phyloP scores from a whole-genome alignment of 2,329 filamentous ascomycete genomes.

The Cryphonectria parasitica region DNA sequence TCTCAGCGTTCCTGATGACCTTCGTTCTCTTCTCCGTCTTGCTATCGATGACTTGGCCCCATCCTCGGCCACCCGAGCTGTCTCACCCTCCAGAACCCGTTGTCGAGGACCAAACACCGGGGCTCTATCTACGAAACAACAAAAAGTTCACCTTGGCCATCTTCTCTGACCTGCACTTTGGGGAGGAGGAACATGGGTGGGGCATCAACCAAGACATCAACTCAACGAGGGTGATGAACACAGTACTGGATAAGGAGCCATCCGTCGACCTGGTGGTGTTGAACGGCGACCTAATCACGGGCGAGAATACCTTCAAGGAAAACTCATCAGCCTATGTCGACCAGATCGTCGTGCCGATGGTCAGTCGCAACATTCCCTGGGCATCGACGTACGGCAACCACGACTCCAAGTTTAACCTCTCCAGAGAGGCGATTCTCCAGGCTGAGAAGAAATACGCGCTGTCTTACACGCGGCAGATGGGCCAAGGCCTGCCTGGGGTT shows the following conservation, averaged over 20 bases:
- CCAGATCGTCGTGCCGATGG: conserved; percentile 60
- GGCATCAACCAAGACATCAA: conserved; percentile 57
- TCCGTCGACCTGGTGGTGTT: conserved; percentile 65
- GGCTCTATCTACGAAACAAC: conserved; percentile 4
- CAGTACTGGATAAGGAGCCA: conserved; percentile 59
- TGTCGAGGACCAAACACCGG: background rate
- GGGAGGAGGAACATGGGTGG: conserved; percentile 49
- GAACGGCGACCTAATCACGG: conserved; percentile 73
- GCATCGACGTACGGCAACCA: conserved; percentile 75
- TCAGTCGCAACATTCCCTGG: conserved; percentile 60
- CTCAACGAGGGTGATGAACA: conserved; percentile 59
- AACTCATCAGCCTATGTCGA: conserved; percentile 65
- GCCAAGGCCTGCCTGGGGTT: conserved; percentile 41
- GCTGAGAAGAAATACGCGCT: conserved; percentile 40
- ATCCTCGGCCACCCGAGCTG: background rate
- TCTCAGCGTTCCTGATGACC: background rate
- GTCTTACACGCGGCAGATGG: conserved; percentile 41
- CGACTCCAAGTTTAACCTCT: conserved; percentile 64
- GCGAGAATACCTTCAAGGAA: conserved; percentile 61
- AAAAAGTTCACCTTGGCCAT: conserved; percentile 40
- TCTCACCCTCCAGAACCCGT: background rate
- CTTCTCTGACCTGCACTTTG: conserved; percentile 62
- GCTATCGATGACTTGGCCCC: background rate
- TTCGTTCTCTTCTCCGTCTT: conserved; percentile 1
- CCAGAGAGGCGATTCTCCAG: conserved; percentile 44